These are phyloP conservation scores for Mrakia blollopis DNA, from an alignment of 768 basidiomycete species.

Conservation along the genomic window DNA sequence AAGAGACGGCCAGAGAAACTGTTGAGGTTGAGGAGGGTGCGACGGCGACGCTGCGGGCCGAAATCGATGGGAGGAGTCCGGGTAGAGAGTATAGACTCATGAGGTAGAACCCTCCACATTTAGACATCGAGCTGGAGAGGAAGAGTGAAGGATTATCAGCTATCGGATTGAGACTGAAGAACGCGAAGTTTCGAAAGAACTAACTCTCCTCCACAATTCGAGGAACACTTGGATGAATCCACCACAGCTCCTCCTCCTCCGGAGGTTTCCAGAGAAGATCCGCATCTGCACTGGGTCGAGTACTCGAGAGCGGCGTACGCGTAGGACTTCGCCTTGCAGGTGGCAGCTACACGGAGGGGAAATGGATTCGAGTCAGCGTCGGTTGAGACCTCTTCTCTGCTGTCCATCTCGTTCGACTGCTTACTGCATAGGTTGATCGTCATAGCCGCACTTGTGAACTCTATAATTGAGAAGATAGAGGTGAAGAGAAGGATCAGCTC, in stretches of 20 bases:
- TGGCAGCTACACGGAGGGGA: background rate
- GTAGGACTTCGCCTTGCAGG: background rate
- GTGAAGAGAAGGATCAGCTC: no score
- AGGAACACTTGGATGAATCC: background rate
- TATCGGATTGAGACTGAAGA: background rate
- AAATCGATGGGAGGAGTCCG: background rate
- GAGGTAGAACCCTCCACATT: background rate
- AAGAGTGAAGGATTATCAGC: background rate
- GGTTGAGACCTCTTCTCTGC: background rate
- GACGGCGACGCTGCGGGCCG: background rate
- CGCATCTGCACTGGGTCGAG: background rate
- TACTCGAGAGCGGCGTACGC: constrained; percentile 1
- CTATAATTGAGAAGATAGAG: background rate
- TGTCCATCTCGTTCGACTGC: background rate
- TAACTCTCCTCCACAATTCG: background rate
- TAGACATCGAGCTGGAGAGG: background rate
- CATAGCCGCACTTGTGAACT: background rate
- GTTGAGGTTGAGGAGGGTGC: background rate
- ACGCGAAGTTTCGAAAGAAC: background rate
- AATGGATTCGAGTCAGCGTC: background rate
- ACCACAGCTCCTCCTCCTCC: background rate
- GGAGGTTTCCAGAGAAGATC: background rate
- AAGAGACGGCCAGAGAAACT: background rate
- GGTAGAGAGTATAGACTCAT: background rate
- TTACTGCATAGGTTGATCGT: constrained; percentile 3